Base-by-base conservation (phyloP, 202 grass and related monocot genomes). In the Hordeum pubiflorum region DNA sequence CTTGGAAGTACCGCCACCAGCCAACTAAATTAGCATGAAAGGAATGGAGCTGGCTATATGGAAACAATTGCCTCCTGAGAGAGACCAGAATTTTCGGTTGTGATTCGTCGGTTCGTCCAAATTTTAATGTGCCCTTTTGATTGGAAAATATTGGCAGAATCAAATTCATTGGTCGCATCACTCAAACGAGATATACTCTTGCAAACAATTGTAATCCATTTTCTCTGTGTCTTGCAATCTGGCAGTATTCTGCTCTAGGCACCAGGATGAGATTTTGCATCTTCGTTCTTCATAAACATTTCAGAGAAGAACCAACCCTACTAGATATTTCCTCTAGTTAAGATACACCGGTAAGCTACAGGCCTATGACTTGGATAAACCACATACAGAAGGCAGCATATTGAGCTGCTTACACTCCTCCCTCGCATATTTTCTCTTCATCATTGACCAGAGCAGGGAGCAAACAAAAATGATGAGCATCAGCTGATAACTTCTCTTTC, bases 301-400 rank as follows among this genome's bases (percentile, higher is more conserved):
- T 82, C 62, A 67, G 6, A 54, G 50, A 81, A 76, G 22, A 86
- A 76, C 64, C 63, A 86, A 76, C 58, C 69, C 81, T 78, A 74
- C 48, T 71, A 69, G 56, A 36, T 70, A 8, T 27, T 68, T 79
- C 29, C 39, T 18, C 82, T 44, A 68, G 69, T 75, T 55, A 36
- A 83, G 61, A 86, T 57, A 83, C 77, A 54, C 79, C 50, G 69
- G 89, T 85, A 62, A 61, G 83, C 83, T 86, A 82, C 65, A 54
- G 17, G 50, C 17, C 50, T 54, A n/a, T 54, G 50, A 15, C 50
- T 41, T 61, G 38, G 79, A 77, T 82, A 58, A 81, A 54, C 27
- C 27, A 29, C 38, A 77, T 78, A 82, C 66, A 75, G 58, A 76
- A 56, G 79, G 78, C 72, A 90, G 81, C 75, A 82, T 60, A n/a